phyloP scores from a whole-genome alignment of 768 basidiomycete genomes.

The Chlorophyllum brunneum region DNA sequence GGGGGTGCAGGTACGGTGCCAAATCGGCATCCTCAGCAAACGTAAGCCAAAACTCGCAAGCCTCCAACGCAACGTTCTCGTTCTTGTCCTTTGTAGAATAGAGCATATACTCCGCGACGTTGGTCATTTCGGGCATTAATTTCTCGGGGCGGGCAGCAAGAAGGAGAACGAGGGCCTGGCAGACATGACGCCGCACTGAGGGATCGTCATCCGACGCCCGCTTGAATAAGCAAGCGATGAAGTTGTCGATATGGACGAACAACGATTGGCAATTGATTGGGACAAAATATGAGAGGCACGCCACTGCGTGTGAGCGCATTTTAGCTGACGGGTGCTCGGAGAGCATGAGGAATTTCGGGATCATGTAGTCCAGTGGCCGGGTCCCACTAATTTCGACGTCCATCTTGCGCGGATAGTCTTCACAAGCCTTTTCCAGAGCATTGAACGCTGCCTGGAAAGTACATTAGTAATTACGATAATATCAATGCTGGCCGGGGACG shows the following conservation, averaged over 20 bases:
- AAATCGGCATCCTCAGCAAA: conserved; percentile 95
- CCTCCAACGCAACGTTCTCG: conserved; percentile 94
- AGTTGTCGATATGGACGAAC: conserved; percentile 86
- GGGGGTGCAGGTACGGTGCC: conserved; percentile 76
- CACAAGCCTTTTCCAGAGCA: conserved; percentile 91
- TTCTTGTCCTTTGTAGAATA: conserved; percentile 98
- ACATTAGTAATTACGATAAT: conserved; percentile 12
- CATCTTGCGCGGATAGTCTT: conserved; percentile 94
- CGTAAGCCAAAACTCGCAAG: conserved; percentile 99
- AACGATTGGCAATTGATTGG: conserved; percentile 85
- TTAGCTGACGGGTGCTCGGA: conserved; percentile 82
- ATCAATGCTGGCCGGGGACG: conserved; percentile 4
- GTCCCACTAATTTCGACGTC: conserved; percentile 91
- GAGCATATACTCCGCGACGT: conserved; percentile 98
- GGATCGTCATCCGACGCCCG: conserved; percentile 92
- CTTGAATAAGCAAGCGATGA: conserved; percentile 92
- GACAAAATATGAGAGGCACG: conserved; percentile 93
- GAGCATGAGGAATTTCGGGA: conserved; percentile 89
- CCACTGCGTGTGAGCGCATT: conserved; percentile 91
- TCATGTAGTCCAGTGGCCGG: conserved; percentile 94
- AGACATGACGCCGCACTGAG: conserved; percentile 93
- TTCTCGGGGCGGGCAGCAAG: conserved; percentile 93
- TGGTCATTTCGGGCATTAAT: conserved; percentile 91
- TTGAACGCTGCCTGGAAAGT: conserved; percentile 78
- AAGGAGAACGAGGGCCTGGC: conserved; percentile 90